Conservation (phyloP, 257 asterid species). For the Solanum neorickii region DNA sequence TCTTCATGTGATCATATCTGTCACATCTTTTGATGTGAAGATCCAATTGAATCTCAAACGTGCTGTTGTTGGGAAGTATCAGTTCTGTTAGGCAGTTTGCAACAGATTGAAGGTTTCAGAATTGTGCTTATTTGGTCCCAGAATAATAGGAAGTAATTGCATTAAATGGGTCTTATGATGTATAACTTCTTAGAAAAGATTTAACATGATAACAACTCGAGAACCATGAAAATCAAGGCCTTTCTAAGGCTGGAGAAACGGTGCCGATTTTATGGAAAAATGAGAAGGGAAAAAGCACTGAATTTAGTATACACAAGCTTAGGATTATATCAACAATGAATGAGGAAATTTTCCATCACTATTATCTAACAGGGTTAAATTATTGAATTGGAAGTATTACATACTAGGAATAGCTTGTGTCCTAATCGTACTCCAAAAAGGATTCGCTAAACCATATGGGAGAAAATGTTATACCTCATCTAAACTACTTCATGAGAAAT, state of each 20-base stretch:
- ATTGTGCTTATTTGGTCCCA: not conserved
- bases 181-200: not conserved
- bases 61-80: not conserved
- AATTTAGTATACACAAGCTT: not conserved
- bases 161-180: not conserved
- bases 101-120: not conserved
- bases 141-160: not conserved
- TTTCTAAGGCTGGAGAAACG: not conserved
- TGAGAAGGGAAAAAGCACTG: not conserved
- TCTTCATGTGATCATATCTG: not conserved
- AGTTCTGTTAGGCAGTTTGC: not conserved
- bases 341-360: not conserved
- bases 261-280: not conserved
- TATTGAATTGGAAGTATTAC: not conserved
- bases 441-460: not conserved
- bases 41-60: not conserved
- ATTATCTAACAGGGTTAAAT: not conserved
- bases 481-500: not conserved
- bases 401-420: not conserved
- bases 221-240: not conserved
- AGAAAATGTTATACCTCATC: not conserved
- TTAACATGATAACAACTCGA: not conserved
- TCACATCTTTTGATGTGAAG: not conserved
- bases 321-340: not conserved
- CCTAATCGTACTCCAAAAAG: not conserved